Conservation (phyloP, 371 early-diverging fungal species). For the Mucor lusitanicus region DNA sequence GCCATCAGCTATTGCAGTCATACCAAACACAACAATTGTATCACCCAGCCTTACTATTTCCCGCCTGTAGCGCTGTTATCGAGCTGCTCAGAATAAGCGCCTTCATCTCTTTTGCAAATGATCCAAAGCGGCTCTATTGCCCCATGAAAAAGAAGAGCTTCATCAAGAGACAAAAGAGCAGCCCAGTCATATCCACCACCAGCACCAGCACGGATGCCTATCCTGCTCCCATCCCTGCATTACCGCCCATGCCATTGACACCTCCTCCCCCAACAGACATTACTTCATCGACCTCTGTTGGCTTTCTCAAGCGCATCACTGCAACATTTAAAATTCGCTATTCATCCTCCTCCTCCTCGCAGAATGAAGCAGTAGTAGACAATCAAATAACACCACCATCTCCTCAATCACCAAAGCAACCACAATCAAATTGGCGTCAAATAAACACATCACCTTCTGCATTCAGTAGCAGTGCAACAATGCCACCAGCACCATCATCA, state of each 20-base stretch:
- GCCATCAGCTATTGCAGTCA: slow-evolving; percentile 29
- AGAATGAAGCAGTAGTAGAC: background rate
- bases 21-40: slow-evolving; percentile 27
- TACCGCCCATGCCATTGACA: background rate
- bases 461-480: too few relatives aligned
- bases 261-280: background rate
- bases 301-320: slow-evolving; percentile 12
- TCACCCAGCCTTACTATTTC: slow-evolving; percentile 37
- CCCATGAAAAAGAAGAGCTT: slow-evolving; percentile 1
- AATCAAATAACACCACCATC: background rate
- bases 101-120: slow-evolving; percentile 43
- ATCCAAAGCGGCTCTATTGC: slow-evolving; percentile 20
- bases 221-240: background rate
- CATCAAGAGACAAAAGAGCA: background rate
- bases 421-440: slow-evolving; percentile 21
- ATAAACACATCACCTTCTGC: slow-evolving; percentile 19
- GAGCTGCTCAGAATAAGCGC: slow-evolving; percentile 43
- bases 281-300: background rate
- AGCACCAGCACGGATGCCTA: too few relatives aligned
- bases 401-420: slow-evolving; percentile 15
- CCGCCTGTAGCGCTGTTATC: slow-evolving; percentile 35
- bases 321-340: slow-evolving; percentile 7
- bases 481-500: background rate
- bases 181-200: background rate
- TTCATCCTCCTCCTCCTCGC: background rate